Base-by-base conservation (phyloP, 306 rosid species). In the Quercus cerris region DNA sequence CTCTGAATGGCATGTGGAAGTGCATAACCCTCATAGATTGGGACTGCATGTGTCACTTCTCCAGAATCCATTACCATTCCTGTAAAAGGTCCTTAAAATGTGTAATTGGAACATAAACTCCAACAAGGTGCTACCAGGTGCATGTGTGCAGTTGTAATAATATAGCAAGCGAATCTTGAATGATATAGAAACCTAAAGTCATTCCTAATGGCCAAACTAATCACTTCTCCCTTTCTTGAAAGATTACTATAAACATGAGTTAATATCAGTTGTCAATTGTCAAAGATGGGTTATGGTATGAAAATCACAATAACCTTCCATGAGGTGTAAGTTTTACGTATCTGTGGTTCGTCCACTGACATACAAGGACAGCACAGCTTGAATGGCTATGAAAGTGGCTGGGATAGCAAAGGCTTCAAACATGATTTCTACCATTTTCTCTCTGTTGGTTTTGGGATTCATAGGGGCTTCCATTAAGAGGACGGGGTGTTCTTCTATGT, bases 281-380 rank as follows among this genome's bases (percentile, higher is more conserved):
- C 54, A 46, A 46, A 46, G 15, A 46, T 46, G 54, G 54, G 54
- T 12, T 12, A 12, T 46, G 54, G 54, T 46, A 46, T 46, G 54
- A 46, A 46, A 46, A 46, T 11, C 15, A 46, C 0, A 46, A 9
- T 12, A 46, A 46, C 54, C 54, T 12, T 46, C 54, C 54, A 3
- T 46, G 54, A 46, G 54, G 54, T 11, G 0, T 12, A 11, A 22
- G 18, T 59, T 59, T 59, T 59, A 59, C 31, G 1, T 59, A 59
- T 31, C 66, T 59, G 66, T 59, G 66, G 66, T 59, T 23, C 66
- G 66, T 27, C 66, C 66, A 59, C 66, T 59, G 66, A 31, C 66
- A 59, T 59, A 59, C 31, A 59, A 13, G 66, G 66, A 59, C 5
- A 59, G 31, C 31, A 59, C 66, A 23, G 31, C 31, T 59, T 59